Evolutionary conservation across 805 yeast species (phyloP).

Genomic region (Ogataea dorogensis): DNA sequence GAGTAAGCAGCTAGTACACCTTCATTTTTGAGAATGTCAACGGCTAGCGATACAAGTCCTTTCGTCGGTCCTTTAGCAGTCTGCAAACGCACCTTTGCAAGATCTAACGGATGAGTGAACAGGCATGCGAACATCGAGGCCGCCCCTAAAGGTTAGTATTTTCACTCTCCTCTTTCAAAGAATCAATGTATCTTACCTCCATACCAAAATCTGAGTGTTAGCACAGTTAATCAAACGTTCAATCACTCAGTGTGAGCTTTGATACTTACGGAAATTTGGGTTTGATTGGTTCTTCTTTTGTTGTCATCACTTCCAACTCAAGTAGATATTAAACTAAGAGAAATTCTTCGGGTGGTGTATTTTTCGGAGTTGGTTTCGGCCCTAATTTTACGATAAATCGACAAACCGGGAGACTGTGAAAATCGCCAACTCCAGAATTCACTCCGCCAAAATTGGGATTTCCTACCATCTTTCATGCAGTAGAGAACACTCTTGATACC

Average conservation of each 20-base stretch:
- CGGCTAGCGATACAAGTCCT: constrained; percentile 59
- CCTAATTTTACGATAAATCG: no score
- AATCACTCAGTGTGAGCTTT: no score
- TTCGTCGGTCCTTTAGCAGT: constrained; percentile 71
- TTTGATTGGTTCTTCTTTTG: background rate
- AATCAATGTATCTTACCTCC: constrained; percentile 26
- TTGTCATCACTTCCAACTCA: background rate
- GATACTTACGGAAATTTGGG: constrained; percentile 8
- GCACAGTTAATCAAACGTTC: background rate
- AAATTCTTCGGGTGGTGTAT: background rate
- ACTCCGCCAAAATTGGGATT: no score
- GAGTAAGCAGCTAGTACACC: constrained; percentile 72
- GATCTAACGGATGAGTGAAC: constrained; percentile 78
- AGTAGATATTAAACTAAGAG: no score
- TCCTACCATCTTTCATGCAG: no score
- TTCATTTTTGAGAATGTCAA: constrained; percentile 56
- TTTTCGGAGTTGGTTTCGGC: background rate
- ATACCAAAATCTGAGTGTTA: constrained; percentile 25
- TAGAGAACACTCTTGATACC: background rate
- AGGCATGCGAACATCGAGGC: constrained; percentile 66
- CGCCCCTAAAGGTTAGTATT: constrained; percentile 40
- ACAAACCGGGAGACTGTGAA: no score
- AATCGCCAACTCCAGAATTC: no score
- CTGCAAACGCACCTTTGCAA: constrained; percentile 84
- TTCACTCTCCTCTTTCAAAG: background rate